Base-by-base conservation (phyloP, 768 basidiomycete genomes). In the Pulveroboletus ravenelii region DNA sequence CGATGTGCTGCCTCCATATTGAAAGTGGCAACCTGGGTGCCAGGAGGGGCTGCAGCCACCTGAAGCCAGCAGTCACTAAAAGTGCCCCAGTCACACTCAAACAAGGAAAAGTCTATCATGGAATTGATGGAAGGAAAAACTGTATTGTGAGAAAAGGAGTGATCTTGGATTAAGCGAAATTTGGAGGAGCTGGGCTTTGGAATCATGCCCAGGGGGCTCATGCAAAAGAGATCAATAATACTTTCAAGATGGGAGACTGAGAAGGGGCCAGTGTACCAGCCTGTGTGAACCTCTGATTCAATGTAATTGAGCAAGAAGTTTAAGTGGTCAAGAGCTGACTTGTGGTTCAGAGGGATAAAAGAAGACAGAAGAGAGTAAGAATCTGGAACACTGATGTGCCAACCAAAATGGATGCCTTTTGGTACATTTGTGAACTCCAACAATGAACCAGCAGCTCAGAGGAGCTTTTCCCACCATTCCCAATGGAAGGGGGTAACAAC, bases 301-400 rank as follows among this genome's bases (percentile, higher is more conserved):
- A 76, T 74, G 47, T 76, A 72, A 0, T 47, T 31, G 4, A 59
- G 29, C 15, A 75, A 65, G 27, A 72, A 71, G 5, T 46, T n/a
- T 1, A 8, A 1, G 2, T 47, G 27, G 0, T 47, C 27, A 0
- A 38, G 5, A 5, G 31, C 27, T 0, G 47, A 55, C 2, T 6
- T 9, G 8, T 30, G 29, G 6, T 30, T 30, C 7, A 2, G 7
- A 23, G 17, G 20, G 14, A 38, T 0, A 42, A 6, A 0, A 17
- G 25, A n/a, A n/a, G n/a, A n/a, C 3, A 0, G 25, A 38, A 15
- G 10, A 1, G 3, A 36, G 48, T 30, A 30, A 0, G 39, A 53
- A 3, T 53, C 18, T 0, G 34, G 51, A 27, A 55, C 18, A 23
- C 47, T 35, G 8, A 55, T 38, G 3, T 8, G 20, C 51, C 43